Base-by-base conservation (phyloP, 225 moss, liverwort and hornwort genomes). In the Straminergon stramineum region DNA sequence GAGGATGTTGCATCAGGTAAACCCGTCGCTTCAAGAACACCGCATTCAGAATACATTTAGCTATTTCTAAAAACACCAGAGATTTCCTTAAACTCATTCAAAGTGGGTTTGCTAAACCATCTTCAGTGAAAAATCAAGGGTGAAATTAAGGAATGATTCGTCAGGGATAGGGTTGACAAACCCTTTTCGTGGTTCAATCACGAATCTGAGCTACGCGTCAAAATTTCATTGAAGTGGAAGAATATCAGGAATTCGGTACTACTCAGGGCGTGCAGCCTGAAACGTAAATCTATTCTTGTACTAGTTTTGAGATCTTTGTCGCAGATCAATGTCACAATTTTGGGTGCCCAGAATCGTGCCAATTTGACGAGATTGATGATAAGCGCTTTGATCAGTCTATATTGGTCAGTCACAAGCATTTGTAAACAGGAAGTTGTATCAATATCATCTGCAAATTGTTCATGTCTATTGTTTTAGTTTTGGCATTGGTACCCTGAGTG, bases 1-100 rank as follows among this genome's bases (percentile, higher is more conserved):
- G 89, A 94, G 10, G 62, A 87, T 75, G 84, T 71, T 43, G 77
- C 87, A 61, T 77, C 86, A 21, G 90, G 92, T 62, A 67, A 86
- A 58, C 39, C 34, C 30, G 15, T 53, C 30, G 35, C 43, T 21
- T 45, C 19, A 17, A 68, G 27, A 39, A 15, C 60, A 24, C 19
- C 75, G 12, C 35, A 48, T 64, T 65, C n/a, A 65, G 39, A 67
- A 66, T 7, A 80, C 58, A 58, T 39, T 58, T 80, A 57, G 22
- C 41, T 32, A 5, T 61, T 24, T 34, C 74, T 30, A 61, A 41
- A 81, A 27, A 30, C 20, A 41, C 37, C 9, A 48, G 51, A 45
- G 24, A 23, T 51, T 63, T 35, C 23, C 35, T 35, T 65, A 10
- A 32, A 7, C 24, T 34, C 32, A 31, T 34, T 60, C 28, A 58